Percentiles rank a stretch among this genome's conserved stretches.
Conservation (phyloP, 2,329 filamentous ascomycete genomes). For the Podosphaera fusca region DNA sequence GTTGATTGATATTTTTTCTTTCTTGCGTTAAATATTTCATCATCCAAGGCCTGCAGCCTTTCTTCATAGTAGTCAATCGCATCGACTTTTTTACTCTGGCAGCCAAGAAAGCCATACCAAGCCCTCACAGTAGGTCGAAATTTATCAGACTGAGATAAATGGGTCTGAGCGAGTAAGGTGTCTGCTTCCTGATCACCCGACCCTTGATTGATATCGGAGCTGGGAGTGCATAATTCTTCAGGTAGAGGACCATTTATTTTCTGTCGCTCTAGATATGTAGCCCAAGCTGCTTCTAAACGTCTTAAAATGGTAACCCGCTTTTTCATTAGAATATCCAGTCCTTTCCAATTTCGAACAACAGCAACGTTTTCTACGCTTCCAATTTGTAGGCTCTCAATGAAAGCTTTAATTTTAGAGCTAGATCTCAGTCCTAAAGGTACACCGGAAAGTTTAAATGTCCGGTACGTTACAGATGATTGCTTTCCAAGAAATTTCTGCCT, state of each 20-base stretch:
- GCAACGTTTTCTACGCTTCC: constrained; percentile 76
- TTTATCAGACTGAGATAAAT: constrained; percentile 22
- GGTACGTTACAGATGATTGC: constrained; percentile 86
- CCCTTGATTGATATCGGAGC: constrained; percentile 17
- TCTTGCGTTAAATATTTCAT: constrained; percentile 45
- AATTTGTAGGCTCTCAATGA: constrained; percentile 72
- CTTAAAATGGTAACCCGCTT: constrained; percentile 41
- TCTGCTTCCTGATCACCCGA: constrained; percentile 31
- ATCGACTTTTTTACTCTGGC: constrained; percentile 54
- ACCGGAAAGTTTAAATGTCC: constrained; percentile 75
- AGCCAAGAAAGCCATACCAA: constrained; percentile 53
- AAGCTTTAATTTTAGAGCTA: constrained; percentile 61
- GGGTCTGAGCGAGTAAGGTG: constrained; percentile 27
- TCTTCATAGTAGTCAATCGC: constrained; percentile 91
- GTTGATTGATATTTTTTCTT: constrained; percentile 55
- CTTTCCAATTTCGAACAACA: constrained; percentile 67
- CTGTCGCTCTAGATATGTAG: constrained; percentile 42
- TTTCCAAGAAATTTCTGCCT: constrained; percentile 80
- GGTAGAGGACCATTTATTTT: constrained; percentile 22
- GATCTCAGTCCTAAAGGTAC: constrained; percentile 60
- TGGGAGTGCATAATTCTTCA: constrained; percentile 9
- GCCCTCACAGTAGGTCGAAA: constrained; percentile 46
- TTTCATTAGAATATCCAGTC: constrained; percentile 52
- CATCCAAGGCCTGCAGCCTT: constrained; percentile 55
- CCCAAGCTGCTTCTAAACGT: constrained; percentile 66